These are phyloP conservation scores for Fusarium irregulare DNA, from an alignment of 2,329 filamentous ascomycete species.

Conservation along the genomic window DNA sequence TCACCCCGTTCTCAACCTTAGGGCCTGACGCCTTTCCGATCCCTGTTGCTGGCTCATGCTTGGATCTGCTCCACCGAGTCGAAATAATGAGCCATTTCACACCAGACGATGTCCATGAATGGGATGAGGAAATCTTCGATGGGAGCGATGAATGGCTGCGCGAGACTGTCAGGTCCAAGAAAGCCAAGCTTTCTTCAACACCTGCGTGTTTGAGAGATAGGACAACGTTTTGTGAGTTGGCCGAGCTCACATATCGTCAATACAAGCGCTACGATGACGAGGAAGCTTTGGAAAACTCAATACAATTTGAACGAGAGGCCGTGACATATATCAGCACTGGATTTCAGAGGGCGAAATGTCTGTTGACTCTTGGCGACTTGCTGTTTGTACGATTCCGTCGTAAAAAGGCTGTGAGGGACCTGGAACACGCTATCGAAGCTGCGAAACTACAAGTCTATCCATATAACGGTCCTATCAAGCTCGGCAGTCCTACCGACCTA, in stretches of 20 bases:
- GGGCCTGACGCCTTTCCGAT: rapidly evolving
- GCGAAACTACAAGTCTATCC: not conserved
- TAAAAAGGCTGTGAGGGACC: not conserved
- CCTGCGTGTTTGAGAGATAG: not conserved
- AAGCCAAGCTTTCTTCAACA: not conserved
- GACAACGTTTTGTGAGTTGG: not conserved
- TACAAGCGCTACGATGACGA: not conserved
- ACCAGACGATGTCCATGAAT: not conserved
- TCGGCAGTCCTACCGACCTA: rapidly evolving
- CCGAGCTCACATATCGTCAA: not conserved
- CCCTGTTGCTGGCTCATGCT: no score
- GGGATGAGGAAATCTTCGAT: not conserved
- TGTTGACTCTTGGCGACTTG: not conserved
- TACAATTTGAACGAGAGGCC: not conserved
- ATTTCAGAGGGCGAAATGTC: not conserved
- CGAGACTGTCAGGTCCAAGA: rapidly evolving
- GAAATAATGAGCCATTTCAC: not conserved
- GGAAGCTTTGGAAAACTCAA: not conserved
- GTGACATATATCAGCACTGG: not conserved
- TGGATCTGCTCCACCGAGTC: no score
- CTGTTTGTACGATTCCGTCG: rapidly evolving
- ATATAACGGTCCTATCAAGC: no score
- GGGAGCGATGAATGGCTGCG: not conserved
- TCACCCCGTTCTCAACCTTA: no score
- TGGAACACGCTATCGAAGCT: not conserved